Evolutionary conservation across 2,329 filamentous ascomycete genomes (phyloP).

Genomic region (Zasmidium cellare): DNA sequence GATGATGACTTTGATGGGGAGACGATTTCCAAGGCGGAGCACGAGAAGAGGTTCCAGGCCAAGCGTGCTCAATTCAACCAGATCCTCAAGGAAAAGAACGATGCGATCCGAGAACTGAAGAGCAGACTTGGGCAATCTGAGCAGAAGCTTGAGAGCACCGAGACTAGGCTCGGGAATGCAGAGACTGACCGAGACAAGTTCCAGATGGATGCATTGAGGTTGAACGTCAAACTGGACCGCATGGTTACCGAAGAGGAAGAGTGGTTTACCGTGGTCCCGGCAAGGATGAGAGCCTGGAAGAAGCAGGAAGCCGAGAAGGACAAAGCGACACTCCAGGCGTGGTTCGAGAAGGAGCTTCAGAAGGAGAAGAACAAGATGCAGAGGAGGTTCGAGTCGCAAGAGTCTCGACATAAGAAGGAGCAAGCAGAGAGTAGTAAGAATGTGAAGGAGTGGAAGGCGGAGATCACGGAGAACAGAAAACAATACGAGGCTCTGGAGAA

Average conservation of each 20-base stretch:
- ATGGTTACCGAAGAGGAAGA: slow-evolving; percentile 2
- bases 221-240: neutral
- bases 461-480: neutral
- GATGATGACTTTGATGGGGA: no score
- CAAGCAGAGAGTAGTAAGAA: neutral
- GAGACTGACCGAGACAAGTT: no score
- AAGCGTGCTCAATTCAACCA: neutral
- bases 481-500: neutral
- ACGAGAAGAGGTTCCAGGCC: neutral
- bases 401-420: neutral
- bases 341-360: slow-evolving; percentile 9
- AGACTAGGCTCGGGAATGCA: no score
- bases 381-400: neutral
- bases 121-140: no score
- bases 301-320: neutral
- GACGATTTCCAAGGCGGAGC: neutral
- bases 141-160: no score
- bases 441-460: slow-evolving; percentile 5
- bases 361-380: slow-evolving; percentile 2
- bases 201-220: neutral
- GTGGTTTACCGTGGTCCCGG: neutral
- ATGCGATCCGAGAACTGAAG: no score
- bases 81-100: neutral
- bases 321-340: neutral
- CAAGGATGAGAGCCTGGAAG: neutral